Conservation (phyloP, 192 early-diverging fungal species). For the Gorgonomyces haynaldii region DNA sequence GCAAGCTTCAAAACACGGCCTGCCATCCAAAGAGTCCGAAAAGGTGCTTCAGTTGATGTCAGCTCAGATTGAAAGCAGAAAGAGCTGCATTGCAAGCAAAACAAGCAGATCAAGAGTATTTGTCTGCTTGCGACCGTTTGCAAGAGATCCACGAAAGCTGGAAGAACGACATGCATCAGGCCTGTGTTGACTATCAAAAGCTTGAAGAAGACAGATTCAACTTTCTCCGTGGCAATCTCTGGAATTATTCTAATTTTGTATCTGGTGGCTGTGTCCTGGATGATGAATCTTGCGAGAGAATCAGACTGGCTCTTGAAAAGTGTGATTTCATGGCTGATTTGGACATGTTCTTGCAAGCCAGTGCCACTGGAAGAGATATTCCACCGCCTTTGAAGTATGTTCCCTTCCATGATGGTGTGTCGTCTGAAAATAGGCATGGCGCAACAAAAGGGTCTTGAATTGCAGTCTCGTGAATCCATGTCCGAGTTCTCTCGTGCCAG, state of each 20-base stretch:
- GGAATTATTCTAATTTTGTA: conserved; percentile 45
- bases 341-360: conserved; percentile 22
- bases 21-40: conserved; percentile 1
- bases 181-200: conserved; percentile 36
- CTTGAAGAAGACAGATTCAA: conserved; percentile 42
- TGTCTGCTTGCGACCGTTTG: conserved; percentile 25
- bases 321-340: conserved; percentile 35
- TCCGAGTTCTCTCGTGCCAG: no score
- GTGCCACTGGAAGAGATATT: conserved; percentile 24
- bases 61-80: conserved; percentile 23
- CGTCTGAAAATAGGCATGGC: neutral
- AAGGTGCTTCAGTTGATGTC: neutral
- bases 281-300: conserved; percentile 42
- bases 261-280: conserved; percentile 40
- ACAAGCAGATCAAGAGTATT: conserved; percentile 35
- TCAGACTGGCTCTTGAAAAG: conserved; percentile 35
- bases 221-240: conserved; percentile 31
- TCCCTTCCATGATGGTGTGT: neutral
- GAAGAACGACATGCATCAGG: conserved; percentile 27
- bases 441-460: no score
- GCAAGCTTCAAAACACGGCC: neutral
- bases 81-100: conserved; percentile 26
- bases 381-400: conserved; percentile 7
- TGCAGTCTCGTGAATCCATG: no score
- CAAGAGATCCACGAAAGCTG: conserved; percentile 31